Evolutionary conservation across 495 filamentous ascomycete genomes (phyloP), one percentile per base, ranked within the genome.

Genomic region (Massariosphaeria phaeospora): DNA sequence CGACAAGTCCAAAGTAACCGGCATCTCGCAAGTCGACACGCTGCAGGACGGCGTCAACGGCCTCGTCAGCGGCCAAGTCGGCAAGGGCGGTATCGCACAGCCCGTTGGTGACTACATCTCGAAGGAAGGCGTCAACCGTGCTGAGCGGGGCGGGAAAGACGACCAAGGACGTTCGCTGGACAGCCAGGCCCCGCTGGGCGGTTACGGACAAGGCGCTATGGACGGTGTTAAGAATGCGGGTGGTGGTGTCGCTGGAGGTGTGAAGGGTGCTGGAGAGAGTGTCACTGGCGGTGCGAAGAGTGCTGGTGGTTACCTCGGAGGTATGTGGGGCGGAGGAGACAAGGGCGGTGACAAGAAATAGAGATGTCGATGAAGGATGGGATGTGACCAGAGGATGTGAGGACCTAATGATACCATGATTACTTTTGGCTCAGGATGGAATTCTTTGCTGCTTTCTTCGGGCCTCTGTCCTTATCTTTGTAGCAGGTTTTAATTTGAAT

Each of bases 1-100:
- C 31, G 70, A 76, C 70, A 82, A 83, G 46, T 71, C 79, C 50
- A 87, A 85, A 71, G 57, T 86, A n/a, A 85, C 80, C 18, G 75
- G 76, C 59, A 68, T 82, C 66, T 59, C 76, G 1, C 77, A 82
- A 66, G 74, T 84, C 58, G 74, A 85, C 67, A 78, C 72, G 4
- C 69, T 85, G 17, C 84, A 86, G 68, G 82, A 83, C 68, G 74
- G 75, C 52, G 73, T 80, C 20, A 69, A 84, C 66, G 73, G 75
- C 65, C 68, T 82, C 18, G 75, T 78, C 12, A 74, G 75, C 3
- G 76, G 76, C 48, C 81, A 84, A 49, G 61, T 86, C 11, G 82
- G 84, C 29, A 79, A 84, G 47, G 81, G 78, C 45, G 83, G 84
- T 0, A 62, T 86, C 1, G 71, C 75, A 0, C 72, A 79, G 36